Conservation (phyloP, 805 yeast genomes). For the Kluyveromyces dobzhanskii region DNA sequence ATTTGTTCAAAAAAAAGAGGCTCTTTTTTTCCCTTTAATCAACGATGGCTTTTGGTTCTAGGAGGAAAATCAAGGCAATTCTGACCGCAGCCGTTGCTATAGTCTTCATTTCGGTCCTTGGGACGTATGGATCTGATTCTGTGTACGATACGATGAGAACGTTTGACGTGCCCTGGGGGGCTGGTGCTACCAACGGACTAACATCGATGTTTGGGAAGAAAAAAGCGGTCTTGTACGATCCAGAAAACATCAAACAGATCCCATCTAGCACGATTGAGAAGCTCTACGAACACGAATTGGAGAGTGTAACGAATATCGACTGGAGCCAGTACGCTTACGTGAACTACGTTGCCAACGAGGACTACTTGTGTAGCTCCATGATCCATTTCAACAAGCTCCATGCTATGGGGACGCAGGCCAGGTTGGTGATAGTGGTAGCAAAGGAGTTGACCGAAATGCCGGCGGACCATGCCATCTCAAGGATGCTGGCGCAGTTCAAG, state of each 20-base stretch:
- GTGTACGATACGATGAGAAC: background rate
- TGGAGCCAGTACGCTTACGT: constrained; percentile 48
- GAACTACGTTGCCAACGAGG: constrained; percentile 47
- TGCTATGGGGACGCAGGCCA: constrained; percentile 33
- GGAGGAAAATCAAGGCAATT: background rate
- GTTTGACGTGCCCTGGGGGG: too few species aligned
- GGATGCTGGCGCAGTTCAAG: constrained; percentile 6
- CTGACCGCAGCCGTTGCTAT: background rate
- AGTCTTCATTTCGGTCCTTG: background rate
- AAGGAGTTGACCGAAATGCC: constrained; percentile 21
- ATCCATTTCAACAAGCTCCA: constrained; percentile 38
- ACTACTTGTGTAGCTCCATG: constrained; percentile 45
- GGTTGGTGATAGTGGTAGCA: constrained; percentile 39
- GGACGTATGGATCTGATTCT: background rate
- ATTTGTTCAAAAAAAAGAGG: too few species aligned
- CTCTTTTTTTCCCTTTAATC: too few species aligned
- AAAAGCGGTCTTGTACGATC: constrained; percentile 13
- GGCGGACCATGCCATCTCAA: constrained; percentile 6
- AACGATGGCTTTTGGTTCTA: background rate
- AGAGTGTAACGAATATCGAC: constrained; percentile 19
- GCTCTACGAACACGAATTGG: constrained; percentile 11
- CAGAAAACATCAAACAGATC: constrained; percentile 24
- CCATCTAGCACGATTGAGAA: constrained; percentile 21
- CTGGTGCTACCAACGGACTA: too few species aligned
- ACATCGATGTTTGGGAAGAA: background rate